Evolutionary conservation across 345 rosid species (phyloP), one percentile per base, ranked within the genome.

Genomic region (Populus pruinosa): DNA sequence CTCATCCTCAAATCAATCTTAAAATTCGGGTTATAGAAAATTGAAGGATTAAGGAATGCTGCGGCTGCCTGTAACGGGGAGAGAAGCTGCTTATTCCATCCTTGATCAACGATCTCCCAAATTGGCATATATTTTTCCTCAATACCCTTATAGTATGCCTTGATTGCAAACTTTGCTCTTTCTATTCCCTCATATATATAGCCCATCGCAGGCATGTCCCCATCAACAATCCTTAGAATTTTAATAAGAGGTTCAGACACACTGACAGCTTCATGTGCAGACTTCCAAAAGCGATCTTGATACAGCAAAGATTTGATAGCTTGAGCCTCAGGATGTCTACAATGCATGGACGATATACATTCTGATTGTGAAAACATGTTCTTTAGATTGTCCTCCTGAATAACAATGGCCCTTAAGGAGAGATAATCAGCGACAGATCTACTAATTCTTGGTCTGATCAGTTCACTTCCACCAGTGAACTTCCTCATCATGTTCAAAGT

Each of bases 1-100:
- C 93, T 86, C 83, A 88, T 78, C 69, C 85, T 78, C 47, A 80
- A 74, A 77, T 88, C 91, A 35, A 85, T 79, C 86, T 87, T 85
- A 23, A 84, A 86, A 75, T 83, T 87, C 1, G 86, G 88, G 76
- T 79, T 86, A 81, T 87, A 88, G 80, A 90, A 88, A 70, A 87
- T 85, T 41, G 89, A 90, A 41, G 93, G 91, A 76, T 90, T 90
- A 29, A 88, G 83, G 73, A 86, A 90, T 70, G 91, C 93, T 4
- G 91, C 83, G 2, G 83, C 80, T 5, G 73, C 73, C 18, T 80
- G 83, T 43, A 80, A 72, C 1, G 83, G 77, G 2, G 83, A 80
- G 20, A 76, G 80, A 25, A 65, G 73, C 62, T 79, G 77, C 56
- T 66, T 27, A 23, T 67, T 72, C 83, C 76, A 76, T 55, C 83